Conservation (phyloP, 306 rosid genomes). For the Astragalus glycyphyllos region DNA sequence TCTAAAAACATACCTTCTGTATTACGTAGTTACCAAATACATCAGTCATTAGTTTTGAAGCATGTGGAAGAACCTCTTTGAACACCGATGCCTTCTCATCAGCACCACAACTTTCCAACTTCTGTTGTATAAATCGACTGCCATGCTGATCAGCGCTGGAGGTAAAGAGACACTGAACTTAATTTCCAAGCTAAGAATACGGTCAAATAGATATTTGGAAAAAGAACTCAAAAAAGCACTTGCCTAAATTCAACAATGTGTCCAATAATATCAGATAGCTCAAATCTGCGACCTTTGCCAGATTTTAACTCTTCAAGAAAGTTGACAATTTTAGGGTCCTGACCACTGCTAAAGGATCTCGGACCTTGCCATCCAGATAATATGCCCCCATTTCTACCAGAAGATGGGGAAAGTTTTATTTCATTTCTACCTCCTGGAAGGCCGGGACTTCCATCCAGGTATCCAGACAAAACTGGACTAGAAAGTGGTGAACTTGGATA, state of each 20-base stretch:
- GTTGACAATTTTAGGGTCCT: constrained; percentile 57
- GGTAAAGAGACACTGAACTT: constrained; percentile 38
- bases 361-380: constrained; percentile 61
- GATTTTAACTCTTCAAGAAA: constrained; percentile 64
- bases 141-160: constrained; percentile 68
- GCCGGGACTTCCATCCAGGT: constrained; percentile 48
- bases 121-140: constrained; percentile 66
- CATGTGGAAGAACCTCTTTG: constrained; percentile 62
- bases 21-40: constrained; percentile 65
- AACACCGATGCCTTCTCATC: constrained; percentile 61
- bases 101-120: constrained; percentile 52
- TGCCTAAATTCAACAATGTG: constrained; percentile 60
- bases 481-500: constrained; percentile 55
- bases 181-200: constrained; percentile 34
- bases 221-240: constrained; percentile 40
- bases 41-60: constrained; percentile 59
- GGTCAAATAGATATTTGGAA: constrained; percentile 9
- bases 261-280: constrained; percentile 62
- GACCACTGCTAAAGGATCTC: constrained; percentile 51
- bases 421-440: constrained; percentile 56
- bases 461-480: constrained; percentile 54
- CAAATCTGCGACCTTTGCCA: constrained; percentile 64
- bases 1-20: constrained; percentile 52
- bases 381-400: constrained; percentile 53
- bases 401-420: constrained; percentile 44